Conservation (phyloP, 192 early-diverging fungal genomes). For the Umbelopsis sp. region DNA sequence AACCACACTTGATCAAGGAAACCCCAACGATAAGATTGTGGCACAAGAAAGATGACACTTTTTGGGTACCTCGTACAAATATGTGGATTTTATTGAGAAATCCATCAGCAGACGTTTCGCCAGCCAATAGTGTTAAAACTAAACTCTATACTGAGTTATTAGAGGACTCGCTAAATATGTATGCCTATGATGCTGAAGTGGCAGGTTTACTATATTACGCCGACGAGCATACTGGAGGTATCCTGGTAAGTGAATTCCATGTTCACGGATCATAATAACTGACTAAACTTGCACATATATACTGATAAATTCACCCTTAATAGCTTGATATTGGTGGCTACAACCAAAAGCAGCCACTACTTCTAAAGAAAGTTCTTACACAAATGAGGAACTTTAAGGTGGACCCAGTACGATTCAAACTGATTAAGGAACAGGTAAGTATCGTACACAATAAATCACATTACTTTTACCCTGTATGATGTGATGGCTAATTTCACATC, state of each 20-base stretch:
- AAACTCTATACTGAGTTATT: constrained; percentile 40
- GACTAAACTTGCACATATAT: too few species aligned
- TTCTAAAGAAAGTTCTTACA: constrained; percentile 68
- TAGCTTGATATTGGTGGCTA: constrained; percentile 71
- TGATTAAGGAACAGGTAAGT: constrained; percentile 65
- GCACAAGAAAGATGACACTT: constrained; percentile 94
- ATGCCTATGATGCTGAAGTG: constrained; percentile 49
- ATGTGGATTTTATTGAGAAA: constrained; percentile 69
- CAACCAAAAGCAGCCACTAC: constrained; percentile 75
- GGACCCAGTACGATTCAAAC: constrained; percentile 63
- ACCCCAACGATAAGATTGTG: constrained; percentile 69
- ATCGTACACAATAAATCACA: too few species aligned
- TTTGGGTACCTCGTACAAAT: constrained; percentile 86
- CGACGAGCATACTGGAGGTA: constrained; percentile 44
- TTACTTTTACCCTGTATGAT: not conserved
- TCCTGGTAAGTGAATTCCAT: constrained; percentile 50
- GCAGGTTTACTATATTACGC: constrained; percentile 59
- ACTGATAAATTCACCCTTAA: too few species aligned
- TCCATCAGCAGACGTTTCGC: constrained; percentile 74
- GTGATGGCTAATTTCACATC: not conserved
- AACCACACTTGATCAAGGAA: constrained; percentile 63
- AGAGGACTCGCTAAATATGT: constrained; percentile 44
- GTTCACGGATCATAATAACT: too few species aligned
- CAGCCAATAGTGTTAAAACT: constrained; percentile 63
- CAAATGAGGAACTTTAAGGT: constrained; percentile 59